These are phyloP conservation scores for Lineolata rhizophorae DNA, from an alignment of 495 filamentous ascomycete species.

Conservation along the genomic window DNA sequence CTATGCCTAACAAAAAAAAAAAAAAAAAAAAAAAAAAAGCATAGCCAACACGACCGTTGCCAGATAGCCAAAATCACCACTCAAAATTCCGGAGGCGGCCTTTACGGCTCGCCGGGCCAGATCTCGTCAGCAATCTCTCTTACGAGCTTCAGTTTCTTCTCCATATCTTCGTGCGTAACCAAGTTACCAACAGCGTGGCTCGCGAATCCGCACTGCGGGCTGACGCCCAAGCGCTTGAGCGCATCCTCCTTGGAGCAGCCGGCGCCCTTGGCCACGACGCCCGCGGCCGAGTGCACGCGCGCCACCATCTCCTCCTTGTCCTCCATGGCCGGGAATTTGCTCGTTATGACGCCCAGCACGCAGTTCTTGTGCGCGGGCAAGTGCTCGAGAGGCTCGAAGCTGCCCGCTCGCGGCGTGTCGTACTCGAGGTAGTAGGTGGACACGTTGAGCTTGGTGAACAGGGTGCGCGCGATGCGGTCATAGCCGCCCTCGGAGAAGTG, in stretches of 20 bases:
- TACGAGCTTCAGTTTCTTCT: conserved; percentile 27
- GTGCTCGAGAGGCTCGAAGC: conserved; percentile 39
- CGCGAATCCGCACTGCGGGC: conserved; percentile 48
- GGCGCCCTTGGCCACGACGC: conserved; percentile 31
- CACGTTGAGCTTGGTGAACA: conserved; percentile 41
- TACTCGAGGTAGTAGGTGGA: conserved; percentile 50
- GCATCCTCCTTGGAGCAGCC: conserved; percentile 22
- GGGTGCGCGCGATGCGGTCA: conserved; percentile 40
- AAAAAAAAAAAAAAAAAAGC: too few relatives aligned
- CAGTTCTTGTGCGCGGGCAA: conserved; percentile 43
- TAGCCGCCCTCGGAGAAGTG: conserved; percentile 47
- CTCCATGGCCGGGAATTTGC: conserved; percentile 39
- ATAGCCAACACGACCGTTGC: too few relatives aligned
- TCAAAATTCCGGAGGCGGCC: too few relatives aligned
- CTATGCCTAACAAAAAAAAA: too few relatives aligned
- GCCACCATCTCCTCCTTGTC: conserved; percentile 36
- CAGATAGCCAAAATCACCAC: too few relatives aligned
- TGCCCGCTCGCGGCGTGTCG: conserved; percentile 41
- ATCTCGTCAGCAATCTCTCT: conserved; percentile 27
- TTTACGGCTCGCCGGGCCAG: conserved; percentile 21
- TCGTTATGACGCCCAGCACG: conserved; percentile 42
- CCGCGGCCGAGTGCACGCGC: conserved; percentile 34
- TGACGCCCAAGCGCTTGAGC: conserved; percentile 37
- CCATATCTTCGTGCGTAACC: conserved; percentile 37
- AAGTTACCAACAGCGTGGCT: conserved; percentile 41